These are phyloP conservation scores for Kentomonas sorsogonicus DNA, from an alignment of 208 protist genomes.

Conservation along the genomic window DNA sequence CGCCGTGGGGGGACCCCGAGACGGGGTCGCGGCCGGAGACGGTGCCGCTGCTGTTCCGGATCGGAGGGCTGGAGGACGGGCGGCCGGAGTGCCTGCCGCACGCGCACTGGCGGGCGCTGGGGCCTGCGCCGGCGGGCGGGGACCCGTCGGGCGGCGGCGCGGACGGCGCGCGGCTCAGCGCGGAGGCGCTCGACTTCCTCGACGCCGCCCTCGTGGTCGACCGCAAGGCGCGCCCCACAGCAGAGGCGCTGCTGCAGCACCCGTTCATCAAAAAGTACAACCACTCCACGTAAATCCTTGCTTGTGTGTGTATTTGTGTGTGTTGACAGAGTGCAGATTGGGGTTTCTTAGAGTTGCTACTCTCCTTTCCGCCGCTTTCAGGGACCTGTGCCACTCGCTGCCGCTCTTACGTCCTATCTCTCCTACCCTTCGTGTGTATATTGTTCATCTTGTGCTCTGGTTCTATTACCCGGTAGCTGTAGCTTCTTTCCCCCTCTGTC, in stretches of 20 bases:
- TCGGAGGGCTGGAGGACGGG: constrained; percentile 37
- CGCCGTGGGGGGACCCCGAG: constrained; percentile 42
- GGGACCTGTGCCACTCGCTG: too few relatives aligned
- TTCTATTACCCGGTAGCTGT: neutral
- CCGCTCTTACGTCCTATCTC: too few relatives aligned
- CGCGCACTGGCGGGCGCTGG: neutral
- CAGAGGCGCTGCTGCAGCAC: constrained; percentile 46
- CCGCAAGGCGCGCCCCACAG: constrained; percentile 35
- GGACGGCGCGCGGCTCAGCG: constrained; percentile 40
- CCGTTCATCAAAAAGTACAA: constrained; percentile 30
- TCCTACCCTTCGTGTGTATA: neutral
- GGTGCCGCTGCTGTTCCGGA: constrained; percentile 56
- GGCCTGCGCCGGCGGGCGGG: neutral
- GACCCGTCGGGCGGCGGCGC: constrained; percentile 46
- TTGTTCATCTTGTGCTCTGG: neutral
- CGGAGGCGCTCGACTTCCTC: constrained; percentile 34
- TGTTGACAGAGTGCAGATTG: neutral
- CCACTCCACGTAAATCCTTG: neutral
- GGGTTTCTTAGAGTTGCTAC: neutral
- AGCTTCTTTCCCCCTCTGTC: too few relatives aligned
- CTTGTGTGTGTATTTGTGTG: too few relatives aligned
- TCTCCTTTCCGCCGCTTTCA: neutral
- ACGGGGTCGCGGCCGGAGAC: constrained; percentile 16
- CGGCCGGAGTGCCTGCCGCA: constrained; percentile 28
- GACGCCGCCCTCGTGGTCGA: constrained; percentile 38